Conservation (phyloP, 148 eudicot species). For the Nepenthes gracilis region DNA sequence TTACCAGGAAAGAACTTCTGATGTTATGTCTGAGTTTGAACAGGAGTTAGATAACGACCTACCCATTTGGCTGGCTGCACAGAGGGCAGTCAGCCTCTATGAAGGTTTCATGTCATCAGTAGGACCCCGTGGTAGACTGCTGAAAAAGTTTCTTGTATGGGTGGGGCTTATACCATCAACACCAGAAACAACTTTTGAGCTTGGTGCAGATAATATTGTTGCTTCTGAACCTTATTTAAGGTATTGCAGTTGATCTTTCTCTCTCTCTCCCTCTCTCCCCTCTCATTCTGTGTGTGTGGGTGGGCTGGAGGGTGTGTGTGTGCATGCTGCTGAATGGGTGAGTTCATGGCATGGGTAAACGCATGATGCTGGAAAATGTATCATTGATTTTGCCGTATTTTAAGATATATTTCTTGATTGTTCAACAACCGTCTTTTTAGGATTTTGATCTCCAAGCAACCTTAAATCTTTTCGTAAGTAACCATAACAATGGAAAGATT, state of each 20-base stretch:
- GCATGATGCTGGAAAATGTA: no score
- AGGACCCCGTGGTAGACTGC: slow-evolving; percentile 82
- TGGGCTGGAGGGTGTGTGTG: not conserved
- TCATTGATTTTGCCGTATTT: no score
- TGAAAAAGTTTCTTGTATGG: slow-evolving; percentile 61
- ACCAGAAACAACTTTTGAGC: slow-evolving; percentile 35
- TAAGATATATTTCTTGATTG: not conserved
- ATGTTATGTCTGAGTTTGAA: slow-evolving; percentile 23
- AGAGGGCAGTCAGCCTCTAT: slow-evolving; percentile 84
- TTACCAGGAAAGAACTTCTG: slow-evolving; percentile 27
- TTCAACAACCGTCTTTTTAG: slow-evolving; percentile 11
- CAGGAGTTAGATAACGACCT: slow-evolving; percentile 30
- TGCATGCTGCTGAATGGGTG: no score
- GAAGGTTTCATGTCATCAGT: slow-evolving; percentile 77
- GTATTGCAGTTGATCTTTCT: slow-evolving; percentile 20
- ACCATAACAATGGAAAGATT: not conserved
- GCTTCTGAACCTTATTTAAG: slow-evolving; percentile 56
- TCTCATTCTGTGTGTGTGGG: not conserved
- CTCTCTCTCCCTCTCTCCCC: not conserved
- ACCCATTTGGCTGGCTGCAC: slow-evolving; percentile 86
- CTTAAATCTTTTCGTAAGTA: not conserved
- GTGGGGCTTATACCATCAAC: slow-evolving; percentile 50
- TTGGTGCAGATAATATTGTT: slow-evolving; percentile 25
- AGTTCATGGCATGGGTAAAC: no score
- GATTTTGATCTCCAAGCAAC: not conserved